Evolutionary conservation across 805 yeast species (phyloP).

Genomic region (Saccharomycopsis selenospora): DNA sequence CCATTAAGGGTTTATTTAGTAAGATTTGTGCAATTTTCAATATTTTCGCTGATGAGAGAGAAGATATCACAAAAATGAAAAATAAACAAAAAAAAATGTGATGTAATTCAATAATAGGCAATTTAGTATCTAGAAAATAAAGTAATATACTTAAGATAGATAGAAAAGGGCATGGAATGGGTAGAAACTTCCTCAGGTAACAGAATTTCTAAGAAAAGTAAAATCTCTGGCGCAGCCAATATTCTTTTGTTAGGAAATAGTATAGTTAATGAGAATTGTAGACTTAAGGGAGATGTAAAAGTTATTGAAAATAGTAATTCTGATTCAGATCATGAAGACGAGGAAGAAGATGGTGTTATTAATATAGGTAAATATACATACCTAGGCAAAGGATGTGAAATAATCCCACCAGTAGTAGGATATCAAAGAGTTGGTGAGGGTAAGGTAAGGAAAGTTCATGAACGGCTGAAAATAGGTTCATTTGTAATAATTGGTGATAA

Average conservation of each 20-base stretch:
- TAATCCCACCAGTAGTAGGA: slow-evolving; percentile 29
- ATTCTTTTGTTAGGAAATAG: slow-evolving; percentile 37
- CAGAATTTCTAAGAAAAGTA: slow-evolving; percentile 35
- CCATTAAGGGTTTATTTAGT: too few relatives aligned
- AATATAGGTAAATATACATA: slow-evolving; percentile 38
- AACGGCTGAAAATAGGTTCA: slow-evolving; percentile 36
- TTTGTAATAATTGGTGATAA: slow-evolving; percentile 34
- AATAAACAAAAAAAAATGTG: too few relatives aligned
- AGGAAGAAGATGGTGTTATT: slow-evolving; percentile 26
- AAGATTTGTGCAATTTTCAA: too few relatives aligned
- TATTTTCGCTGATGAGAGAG: too few relatives aligned
- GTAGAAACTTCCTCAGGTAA: slow-evolving; percentile 42
- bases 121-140: too few relatives aligned
- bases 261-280: background rate
- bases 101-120: too few relatives aligned
- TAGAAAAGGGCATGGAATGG: too few relatives aligned
- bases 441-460: slow-evolving; percentile 15
- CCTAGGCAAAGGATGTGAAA: slow-evolving; percentile 26
- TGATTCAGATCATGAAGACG: background rate
- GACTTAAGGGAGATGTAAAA: background rate
- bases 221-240: slow-evolving; percentile 32
- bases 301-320: background rate
- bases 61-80: too few relatives aligned
- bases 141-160: too few relatives aligned
- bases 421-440: background rate